Percentiles rank a stretch among this genome's conserved stretches.
Evolutionary conservation across 83 land plant species (phyloP).

Genomic region (Picea mariana): DNA sequence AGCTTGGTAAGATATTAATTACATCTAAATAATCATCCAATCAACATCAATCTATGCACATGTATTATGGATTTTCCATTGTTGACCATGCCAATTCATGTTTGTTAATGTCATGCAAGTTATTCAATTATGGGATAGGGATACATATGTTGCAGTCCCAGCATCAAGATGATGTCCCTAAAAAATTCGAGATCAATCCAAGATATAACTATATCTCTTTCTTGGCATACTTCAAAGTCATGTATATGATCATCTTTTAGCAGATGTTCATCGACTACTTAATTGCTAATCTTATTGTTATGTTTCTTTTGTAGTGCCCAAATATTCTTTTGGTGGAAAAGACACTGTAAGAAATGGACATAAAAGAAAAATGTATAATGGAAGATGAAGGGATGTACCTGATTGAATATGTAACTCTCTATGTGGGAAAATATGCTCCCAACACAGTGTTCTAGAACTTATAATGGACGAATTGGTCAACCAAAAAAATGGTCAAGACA

Average conservation of each 20-base stretch:
- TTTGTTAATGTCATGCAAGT: slow-evolving; percentile 25
- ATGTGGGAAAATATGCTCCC: too few species aligned
- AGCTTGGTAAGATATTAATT: slow-evolving; percentile 26
- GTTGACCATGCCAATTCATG: not conserved
- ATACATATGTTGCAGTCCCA: slow-evolving; percentile 54
- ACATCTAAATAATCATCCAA: too few species aligned
- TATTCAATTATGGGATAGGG: slow-evolving; percentile 34
- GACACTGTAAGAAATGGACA: not conserved
- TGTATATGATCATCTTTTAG: not conserved
- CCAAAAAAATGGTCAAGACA: too few species aligned
- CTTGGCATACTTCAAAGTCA: slow-evolving; percentile 15
- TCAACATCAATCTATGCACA: too few species aligned
- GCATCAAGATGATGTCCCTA: not conserved
- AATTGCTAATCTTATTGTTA: too few species aligned
- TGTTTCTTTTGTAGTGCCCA: too few species aligned
- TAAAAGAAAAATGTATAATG: not conserved
- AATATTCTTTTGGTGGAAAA: too few species aligned
- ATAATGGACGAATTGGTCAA: too few species aligned
- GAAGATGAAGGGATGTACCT: not conserved
- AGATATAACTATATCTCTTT: slow-evolving; percentile 73
- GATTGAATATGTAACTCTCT: too few species aligned
- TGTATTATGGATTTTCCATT: not conserved
- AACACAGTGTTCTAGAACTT: too few species aligned
- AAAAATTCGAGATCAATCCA: slow-evolving; percentile 41
- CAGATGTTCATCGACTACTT: not conserved